These are phyloP conservation scores for Boletus rubescentipes DNA, from an alignment of 768 basidiomycete species.

Conservation along the genomic window DNA sequence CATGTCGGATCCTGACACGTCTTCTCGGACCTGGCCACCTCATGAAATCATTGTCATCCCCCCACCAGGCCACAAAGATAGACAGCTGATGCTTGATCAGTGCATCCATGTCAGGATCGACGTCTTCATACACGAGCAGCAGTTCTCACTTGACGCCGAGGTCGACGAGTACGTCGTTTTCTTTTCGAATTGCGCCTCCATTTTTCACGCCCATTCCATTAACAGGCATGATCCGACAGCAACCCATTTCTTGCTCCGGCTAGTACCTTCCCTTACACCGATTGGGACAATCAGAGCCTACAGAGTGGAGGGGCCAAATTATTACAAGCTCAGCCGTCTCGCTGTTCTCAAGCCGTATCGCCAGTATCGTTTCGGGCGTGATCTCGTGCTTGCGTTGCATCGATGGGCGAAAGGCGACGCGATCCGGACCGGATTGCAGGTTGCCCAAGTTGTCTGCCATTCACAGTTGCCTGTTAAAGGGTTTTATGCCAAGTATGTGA, in stretches of 20 bases:
- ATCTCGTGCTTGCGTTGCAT: conserved; percentile 63
- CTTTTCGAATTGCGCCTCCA: conserved; percentile 8
- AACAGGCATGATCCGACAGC: conserved; percentile 60
- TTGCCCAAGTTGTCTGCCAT: conserved; percentile 53
- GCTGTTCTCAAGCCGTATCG: conserved; percentile 69
- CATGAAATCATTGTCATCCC: conserved; percentile 60
- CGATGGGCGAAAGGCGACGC: conserved; percentile 51
- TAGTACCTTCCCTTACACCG: conserved; percentile 57
- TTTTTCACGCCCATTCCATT: conserved; percentile 9
- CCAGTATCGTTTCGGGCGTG: conserved; percentile 58
- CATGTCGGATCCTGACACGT: conserved; percentile 19
- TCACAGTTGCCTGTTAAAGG: conserved; percentile 68
- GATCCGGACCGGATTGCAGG: conserved; percentile 23
- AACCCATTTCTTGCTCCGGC: conserved; percentile 71
- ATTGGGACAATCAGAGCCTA: conserved; percentile 68
- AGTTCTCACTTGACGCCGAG: conserved; percentile 72
- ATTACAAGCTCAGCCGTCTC: conserved; percentile 74
- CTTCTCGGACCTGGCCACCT: conserved; percentile 28
- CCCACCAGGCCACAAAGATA: conserved; percentile 34
- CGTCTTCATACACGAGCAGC: conserved; percentile 53
- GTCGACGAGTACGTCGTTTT: conserved; percentile 60
- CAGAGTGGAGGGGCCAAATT: conserved; percentile 37
- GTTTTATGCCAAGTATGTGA: conserved; percentile 72
- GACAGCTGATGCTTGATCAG: conserved; percentile 54
- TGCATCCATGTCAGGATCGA: conserved; percentile 58